Evolutionary conservation across 352 stramenopile genomes (phyloP).

Genomic region (Discostella stelligera): DNA sequence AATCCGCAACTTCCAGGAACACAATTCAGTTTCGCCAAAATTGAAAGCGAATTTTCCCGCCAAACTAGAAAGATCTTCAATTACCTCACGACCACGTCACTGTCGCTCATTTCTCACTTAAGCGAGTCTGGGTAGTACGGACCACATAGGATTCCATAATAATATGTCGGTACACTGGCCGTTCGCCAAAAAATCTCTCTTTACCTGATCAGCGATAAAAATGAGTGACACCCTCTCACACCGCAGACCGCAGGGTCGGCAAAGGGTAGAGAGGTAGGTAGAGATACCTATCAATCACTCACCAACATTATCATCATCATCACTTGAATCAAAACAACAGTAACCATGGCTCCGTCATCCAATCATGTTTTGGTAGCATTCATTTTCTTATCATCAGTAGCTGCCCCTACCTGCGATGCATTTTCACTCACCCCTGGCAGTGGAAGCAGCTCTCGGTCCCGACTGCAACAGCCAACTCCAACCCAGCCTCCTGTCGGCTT

Average conservation of each 20-base stretch:
- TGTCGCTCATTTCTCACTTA: not conserved
- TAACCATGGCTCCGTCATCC: slow-evolving; percentile 4
- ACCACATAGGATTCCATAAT: too few relatives aligned
- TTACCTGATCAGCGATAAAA: too few relatives aligned
- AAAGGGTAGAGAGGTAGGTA: too few relatives aligned
- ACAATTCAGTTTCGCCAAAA: not conserved
- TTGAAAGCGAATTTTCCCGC: not conserved
- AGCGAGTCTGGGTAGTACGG: too few relatives aligned
- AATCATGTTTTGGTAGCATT: slow-evolving; percentile 25
- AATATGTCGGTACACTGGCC: too few relatives aligned
- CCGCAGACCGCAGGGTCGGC: too few relatives aligned
- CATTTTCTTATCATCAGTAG: slow-evolving; percentile 10
- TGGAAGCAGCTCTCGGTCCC: not conserved
- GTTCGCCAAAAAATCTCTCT: too few relatives aligned
- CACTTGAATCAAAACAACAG: not conserved
- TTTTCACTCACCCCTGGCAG: slow-evolving; percentile 16
- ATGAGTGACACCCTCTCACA: too few relatives aligned
- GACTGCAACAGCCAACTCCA: slow-evolving; percentile 13
- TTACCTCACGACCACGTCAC: not conserved
- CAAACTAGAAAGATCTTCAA: not conserved
- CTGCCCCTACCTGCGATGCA: slow-evolving; percentile 15
- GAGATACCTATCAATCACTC: too few relatives aligned
- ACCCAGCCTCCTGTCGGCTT: not conserved
- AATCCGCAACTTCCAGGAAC: not conserved
- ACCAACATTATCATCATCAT: not conserved